Evolutionary conservation across 805 yeast species (phyloP).

Genomic region (Millerozyma miso): DNA sequence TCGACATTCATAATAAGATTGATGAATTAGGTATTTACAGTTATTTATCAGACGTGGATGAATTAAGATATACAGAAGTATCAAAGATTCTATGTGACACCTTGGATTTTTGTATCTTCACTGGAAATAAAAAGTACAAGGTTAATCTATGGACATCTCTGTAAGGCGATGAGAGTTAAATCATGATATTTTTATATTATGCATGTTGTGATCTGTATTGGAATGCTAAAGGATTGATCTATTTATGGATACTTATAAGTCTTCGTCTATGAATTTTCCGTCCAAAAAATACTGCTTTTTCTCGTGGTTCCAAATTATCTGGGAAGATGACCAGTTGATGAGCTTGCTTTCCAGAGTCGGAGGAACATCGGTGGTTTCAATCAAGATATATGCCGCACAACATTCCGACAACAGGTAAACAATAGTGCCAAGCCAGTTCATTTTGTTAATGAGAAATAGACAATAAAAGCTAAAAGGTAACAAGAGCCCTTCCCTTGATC

Average conservation of each 20-base stretch:
- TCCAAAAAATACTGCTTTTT: slow-evolving; percentile 13
- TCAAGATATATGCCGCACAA: slow-evolving; percentile 48
- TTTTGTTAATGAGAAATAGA: slow-evolving; percentile 34
- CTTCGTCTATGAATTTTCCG: slow-evolving; percentile 22
- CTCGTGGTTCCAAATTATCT: slow-evolving; percentile 28
- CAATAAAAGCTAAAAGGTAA: slow-evolving; percentile 53
- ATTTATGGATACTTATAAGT: slow-evolving; percentile 18
- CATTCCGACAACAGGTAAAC: slow-evolving; percentile 52
- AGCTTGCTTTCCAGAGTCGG: slow-evolving; percentile 21
- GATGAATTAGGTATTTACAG: slow-evolving; percentile 31
- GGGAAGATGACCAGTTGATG: slow-evolving; percentile 28
- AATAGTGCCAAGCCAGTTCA: slow-evolving; percentile 45
- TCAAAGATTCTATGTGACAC: slow-evolving; percentile 13
- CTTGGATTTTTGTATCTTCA: slow-evolving; percentile 30
- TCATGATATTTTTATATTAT: too few species aligned
- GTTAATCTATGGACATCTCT: not conserved
- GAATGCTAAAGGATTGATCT: too few species aligned
- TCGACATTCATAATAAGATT: slow-evolving; percentile 26
- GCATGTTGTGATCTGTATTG: too few species aligned
- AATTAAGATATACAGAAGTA: slow-evolving; percentile 10
- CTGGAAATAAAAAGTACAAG: slow-evolving; percentile 32
- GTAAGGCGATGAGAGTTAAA: not conserved
- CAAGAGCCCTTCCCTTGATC: slow-evolving; percentile 50
- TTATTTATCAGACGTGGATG: slow-evolving; percentile 7
- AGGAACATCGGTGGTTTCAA: slow-evolving; percentile 49